Base-by-base conservation (phyloP, 306 rosid species). In the Datisca glomerata region DNA sequence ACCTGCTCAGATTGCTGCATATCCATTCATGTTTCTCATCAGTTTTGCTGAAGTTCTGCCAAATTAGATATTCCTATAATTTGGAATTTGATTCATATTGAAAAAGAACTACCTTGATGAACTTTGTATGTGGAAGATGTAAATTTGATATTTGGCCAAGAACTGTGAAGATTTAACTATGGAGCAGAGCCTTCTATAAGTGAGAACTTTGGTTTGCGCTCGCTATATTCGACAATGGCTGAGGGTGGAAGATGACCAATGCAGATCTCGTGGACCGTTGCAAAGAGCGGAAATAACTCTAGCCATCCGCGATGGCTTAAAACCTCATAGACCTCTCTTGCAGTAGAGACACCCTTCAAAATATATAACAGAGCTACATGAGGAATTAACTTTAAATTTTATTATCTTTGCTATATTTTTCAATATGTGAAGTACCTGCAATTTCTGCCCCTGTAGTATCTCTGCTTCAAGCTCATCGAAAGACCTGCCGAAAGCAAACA, bases 381-480 rank as follows among this genome's bases (percentile, higher is more conserved):
- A n/a, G n/a, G n/a, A n/a, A n/a, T n/a, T n/a, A n/a, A n/a, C n/a
- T n/a, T n/a, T n/a, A n/a, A n/a, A n/a, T n/a, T n/a, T n/a, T n/a
- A n/a, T n/a, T n/a, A n/a, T n/a, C n/a, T n/a, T n/a, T n/a, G n/a
- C n/a, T n/a, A n/a, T n/a, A n/a, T n/a, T n/a, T n/a, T n/a, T n/a
- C n/a, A n/a, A n/a, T n/a, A n/a, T n/a, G 29, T 22, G 37, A 8
- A 7, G 28, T 42, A 82, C 96, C 96, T 86, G 96, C 69, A 86
- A 67, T 67, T 79, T 86, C 64, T 86, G 96, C 64, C 96, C 96
- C 54, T 62, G 77, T 50, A 86, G 68, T 80, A 86, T 66, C 47
- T 76, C 80, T 31, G 74, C 87, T 73, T 86, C 96, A 51, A 86
- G 94, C 48, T 86, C 75, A 18, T 86, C 93, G 33, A 82, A 86